Base-by-base conservation (phyloP, 768 basidiomycete genomes). In the Hydnomerulius pinastri region DNA sequence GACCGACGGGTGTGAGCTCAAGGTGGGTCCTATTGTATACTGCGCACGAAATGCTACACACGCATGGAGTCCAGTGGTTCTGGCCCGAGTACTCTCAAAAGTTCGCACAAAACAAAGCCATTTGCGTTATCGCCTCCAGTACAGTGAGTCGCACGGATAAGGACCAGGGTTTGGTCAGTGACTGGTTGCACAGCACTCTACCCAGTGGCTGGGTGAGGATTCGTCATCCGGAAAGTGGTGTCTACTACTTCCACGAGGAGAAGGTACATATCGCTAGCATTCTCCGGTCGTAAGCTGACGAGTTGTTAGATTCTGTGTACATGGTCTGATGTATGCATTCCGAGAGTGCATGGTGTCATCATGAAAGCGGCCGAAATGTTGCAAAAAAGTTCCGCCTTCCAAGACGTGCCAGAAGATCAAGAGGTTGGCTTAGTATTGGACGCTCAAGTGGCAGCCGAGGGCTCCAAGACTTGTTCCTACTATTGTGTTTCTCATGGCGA, bases 191-290 rank as follows among this genome's bases (percentile, higher is more conserved):
- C 9, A 37, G 27, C 6, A 58, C 58, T 18, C 46, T 53, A 33
- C 55, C 60, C 4, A 9, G 13, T 9, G 70, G 59, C 13, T 73
- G 71, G 71, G 32, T 20, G n/a, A 54, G 38, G 47, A 29, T 63
- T 39, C 54, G 42, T 13, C 70, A 73, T 44, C 68, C 65, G 9
- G 71, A 73, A 15, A 59, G 56, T n/a, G 69, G 65, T 12, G 54
- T 57, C 10, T 69, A 66, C 33, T 73, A 67, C 44, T 61, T 60
- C 25, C 46, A 73, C 25, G 21, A 51, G 37, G 67, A 69, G 17
- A 66, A 61, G 59, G 72, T 72, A n/a, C 11, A 54, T 25, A 15
- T n/a, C 38, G n/a, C 15, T n/a, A n/a, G n/a, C 29, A 8, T n/a
- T 32, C n/a, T 36, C 2, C 12, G 7, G 29, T 18, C 8, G 8